Evolutionary conservation across 176 grass and related monocot genomes (phyloP).

Genomic region (Lolium multiflorum): DNA sequence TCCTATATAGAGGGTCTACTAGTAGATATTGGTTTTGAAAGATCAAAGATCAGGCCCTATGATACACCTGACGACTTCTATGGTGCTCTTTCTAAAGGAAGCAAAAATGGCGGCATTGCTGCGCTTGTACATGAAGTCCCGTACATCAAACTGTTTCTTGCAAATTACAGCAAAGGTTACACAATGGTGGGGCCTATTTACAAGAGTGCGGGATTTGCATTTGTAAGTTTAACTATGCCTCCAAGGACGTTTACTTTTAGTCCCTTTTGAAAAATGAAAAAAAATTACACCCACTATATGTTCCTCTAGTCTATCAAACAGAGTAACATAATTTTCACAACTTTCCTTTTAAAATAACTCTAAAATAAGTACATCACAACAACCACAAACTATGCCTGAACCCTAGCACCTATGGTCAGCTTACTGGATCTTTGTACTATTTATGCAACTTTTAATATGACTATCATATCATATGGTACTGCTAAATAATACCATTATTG

Average conservation of each 20-base stretch:
- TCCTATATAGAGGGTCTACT: constrained; percentile 46
- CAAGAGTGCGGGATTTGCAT: constrained; percentile 55
- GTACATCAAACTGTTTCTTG: constrained; percentile 61
- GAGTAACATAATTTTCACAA: not conserved
- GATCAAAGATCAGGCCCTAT: constrained; percentile 43
- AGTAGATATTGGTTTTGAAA: constrained; percentile 33
- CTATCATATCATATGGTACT: not conserved
- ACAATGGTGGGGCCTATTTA: constrained; percentile 54
- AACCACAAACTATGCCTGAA: constrained; percentile 6
- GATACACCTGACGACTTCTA: constrained; percentile 34
- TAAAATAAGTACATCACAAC: not conserved
- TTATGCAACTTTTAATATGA: not conserved
- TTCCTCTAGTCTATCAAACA: not conserved
- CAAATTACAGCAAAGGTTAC: constrained; percentile 37
- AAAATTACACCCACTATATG: not conserved
- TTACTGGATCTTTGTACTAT: constrained; percentile 23
- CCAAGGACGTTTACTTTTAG: not conserved
- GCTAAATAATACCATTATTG: not conserved
- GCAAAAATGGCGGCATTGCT: constrained; percentile 42
- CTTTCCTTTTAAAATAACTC: not conserved
- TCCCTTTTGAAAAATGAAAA: not conserved
- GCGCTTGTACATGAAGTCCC: constrained; percentile 49
- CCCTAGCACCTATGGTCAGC: not conserved
- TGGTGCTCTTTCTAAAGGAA: constrained; percentile 35
- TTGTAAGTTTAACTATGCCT: constrained; percentile 6